Conservation (phyloP, 2,329 filamentous ascomycete genomes). For the Cladophialophora psammophila region DNA sequence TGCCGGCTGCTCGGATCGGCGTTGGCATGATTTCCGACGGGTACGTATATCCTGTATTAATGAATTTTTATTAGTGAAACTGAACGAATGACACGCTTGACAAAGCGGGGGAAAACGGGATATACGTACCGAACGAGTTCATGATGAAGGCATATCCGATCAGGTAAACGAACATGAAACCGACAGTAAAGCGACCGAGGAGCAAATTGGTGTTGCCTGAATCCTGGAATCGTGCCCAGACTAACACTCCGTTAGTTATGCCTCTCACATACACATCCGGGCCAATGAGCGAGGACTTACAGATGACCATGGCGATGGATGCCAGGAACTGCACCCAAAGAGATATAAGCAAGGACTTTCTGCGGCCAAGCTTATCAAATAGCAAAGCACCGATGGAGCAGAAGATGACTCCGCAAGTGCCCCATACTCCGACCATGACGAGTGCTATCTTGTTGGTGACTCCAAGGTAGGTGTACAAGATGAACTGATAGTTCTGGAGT, state of each 20-base stretch:
- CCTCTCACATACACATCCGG: background rate
- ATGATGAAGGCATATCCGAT: slow-evolving; percentile 28
- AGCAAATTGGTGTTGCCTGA: slow-evolving; percentile 23
- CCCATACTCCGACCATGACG: slow-evolving; percentile 27
- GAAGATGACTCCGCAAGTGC: slow-evolving; percentile 23
- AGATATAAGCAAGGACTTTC: slow-evolving; percentile 20
- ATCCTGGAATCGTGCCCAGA: slow-evolving; percentile 24
- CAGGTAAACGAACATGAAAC: slow-evolving; percentile 27
- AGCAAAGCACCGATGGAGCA: slow-evolving; percentile 21
- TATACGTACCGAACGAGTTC: slow-evolving; percentile 19
- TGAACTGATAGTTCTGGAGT: slow-evolving; percentile 28
- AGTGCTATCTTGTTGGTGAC: slow-evolving; percentile 18
- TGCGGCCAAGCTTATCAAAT: slow-evolving; percentile 25
- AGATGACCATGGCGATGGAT: slow-evolving; percentile 22
- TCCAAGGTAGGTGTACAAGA: slow-evolving; percentile 26
- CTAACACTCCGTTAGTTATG: slow-evolving; percentile 8
- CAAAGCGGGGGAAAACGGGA: background rate
- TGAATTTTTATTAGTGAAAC: slow-evolving; percentile 3
- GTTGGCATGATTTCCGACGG: slow-evolving; percentile 25
- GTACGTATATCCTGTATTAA: slow-evolving; percentile 9
- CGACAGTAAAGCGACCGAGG: slow-evolving; percentile 23
- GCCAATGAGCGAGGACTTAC: slow-evolving; percentile 6
- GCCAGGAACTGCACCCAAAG: slow-evolving; percentile 17
- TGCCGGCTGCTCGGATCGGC: slow-evolving; percentile 23
- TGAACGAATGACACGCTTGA: background rate